These are phyloP conservation scores for Juncus effusus DNA, from an alignment of 176 grass and related monocot genomes.

Conservation along the genomic window DNA sequence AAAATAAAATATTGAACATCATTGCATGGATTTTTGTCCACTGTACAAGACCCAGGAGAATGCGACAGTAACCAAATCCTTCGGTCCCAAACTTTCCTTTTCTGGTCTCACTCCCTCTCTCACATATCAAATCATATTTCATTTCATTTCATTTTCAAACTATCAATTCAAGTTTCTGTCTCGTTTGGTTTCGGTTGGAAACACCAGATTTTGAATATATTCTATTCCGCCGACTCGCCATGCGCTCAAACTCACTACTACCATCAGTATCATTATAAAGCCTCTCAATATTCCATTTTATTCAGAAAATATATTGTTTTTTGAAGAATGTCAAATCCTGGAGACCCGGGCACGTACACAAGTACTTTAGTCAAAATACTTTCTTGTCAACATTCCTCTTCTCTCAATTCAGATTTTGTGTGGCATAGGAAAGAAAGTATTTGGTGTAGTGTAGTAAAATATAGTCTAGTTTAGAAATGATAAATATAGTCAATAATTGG, in stretches of 20 bases:
- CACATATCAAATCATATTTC: background rate
- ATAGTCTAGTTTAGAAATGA: too few species aligned
- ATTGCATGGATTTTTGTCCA: slow-evolving; percentile 1
- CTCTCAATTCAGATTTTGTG: background rate
- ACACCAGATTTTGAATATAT: slow-evolving; percentile 13
- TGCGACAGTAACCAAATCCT: slow-evolving; percentile 20
- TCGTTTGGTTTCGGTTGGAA: slow-evolving; percentile 19
- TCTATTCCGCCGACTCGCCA: background rate
- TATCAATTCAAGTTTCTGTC: background rate
- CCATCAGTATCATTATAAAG: background rate
- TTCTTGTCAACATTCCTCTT: background rate
- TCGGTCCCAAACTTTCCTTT: slow-evolving; percentile 27
- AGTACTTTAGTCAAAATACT: background rate
- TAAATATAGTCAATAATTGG: too few species aligned
- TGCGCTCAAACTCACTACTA: background rate
- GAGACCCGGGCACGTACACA: slow-evolving; percentile 25
- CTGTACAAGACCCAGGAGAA: slow-evolving; percentile 9
- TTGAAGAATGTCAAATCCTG: slow-evolving; percentile 29
- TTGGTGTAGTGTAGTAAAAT: too few species aligned
- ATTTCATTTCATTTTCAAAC: too few species aligned
- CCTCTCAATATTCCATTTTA: too few species aligned
- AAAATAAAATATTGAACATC: too few species aligned
- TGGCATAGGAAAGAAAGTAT: too few species aligned
- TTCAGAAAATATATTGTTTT: too few species aligned
- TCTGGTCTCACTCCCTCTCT: background rate